These are phyloP conservation scores for Rhizopus arrhizus DNA, from an alignment of 371 early-diverging fungal species.

Conservation along the genomic window DNA sequence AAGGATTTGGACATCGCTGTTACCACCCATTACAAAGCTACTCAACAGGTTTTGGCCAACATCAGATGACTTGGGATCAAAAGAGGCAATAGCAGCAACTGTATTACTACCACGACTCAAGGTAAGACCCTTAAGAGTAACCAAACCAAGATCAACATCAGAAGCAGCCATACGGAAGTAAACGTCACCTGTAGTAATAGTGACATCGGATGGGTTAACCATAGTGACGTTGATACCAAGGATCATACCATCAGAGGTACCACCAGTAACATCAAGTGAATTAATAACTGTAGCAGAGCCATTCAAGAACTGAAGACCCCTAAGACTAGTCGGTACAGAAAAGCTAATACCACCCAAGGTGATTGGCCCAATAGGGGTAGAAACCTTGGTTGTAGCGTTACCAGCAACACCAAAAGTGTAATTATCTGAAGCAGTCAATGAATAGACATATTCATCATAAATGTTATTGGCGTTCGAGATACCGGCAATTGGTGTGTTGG, in stretches of 20 bases:
- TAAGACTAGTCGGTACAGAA: constrained; percentile 52
- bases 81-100: constrained; percentile 47
- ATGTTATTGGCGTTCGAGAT: constrained; percentile 38
- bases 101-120: constrained; percentile 55
- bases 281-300: constrained; percentile 60
- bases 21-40: constrained; percentile 58
- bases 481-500: constrained; percentile 44
- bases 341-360: constrained; percentile 60
- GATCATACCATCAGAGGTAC: constrained; percentile 47
- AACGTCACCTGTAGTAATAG: constrained; percentile 60
- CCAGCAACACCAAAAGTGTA: constrained; percentile 57
- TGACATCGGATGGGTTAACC: constrained; percentile 62
- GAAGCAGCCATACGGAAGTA: constrained; percentile 48
- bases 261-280: constrained; percentile 63
- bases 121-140: constrained; percentile 47
- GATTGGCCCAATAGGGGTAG: constrained; percentile 64
- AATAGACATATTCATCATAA: constrained; percentile 56
- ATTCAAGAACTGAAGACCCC: constrained; percentile 65
- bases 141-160: constrained; percentile 48
- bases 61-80: constrained; percentile 52
- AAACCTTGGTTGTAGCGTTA: constrained; percentile 53
- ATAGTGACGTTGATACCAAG: constrained; percentile 59
- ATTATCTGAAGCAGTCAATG: constrained; percentile 44
- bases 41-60: constrained; percentile 55
- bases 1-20: constrained; percentile 50